Base-by-base conservation (phyloP, 108 stramenopile species). In the Cylindrotheca fusiformis region DNA sequence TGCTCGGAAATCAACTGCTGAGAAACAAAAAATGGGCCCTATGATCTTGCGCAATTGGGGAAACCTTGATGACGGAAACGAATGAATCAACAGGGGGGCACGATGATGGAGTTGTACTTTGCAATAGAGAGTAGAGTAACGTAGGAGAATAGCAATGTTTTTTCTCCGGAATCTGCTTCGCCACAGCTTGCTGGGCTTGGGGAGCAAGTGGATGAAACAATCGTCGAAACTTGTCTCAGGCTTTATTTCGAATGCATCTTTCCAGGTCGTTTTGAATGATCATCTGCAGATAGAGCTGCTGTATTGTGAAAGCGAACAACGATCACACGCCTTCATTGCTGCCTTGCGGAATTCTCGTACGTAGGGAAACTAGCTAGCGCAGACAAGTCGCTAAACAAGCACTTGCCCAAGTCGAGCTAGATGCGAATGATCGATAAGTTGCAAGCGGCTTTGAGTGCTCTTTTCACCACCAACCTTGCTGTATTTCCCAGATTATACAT, bases 141-240 rank as follows among this genome's bases (percentile, higher is more conserved):
- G 57, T 32, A 17, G 57, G 20, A 19, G 57, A 58, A 58, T 32
- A 31, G 22, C 32, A 31, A 8, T 41, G 28, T 21, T 36, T 32
- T 17, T 32, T 58, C 29, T 8, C 18, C 14, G 32, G 22, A 10
- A 33, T 27, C 21, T 31, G 57, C 27, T 61, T 36, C 8, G 41
- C 28, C 17, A 61, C 48, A 14, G 60, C 60, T 5, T 27, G 45
- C n/a, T 25, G 48, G 6, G 49, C 47, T 5, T 61, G 47, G 19
- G 49, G 4, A 10, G 12, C 19, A 18, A 61, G 60, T 23, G 33
- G 24, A 18, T 28, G 27, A 12, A 61, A 49, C 17, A 31, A 3
- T 8, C 14, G 8, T 41, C 60, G 60, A 61, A 61, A 61, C 24
- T 61, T 61, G 8, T 61, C 49, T 48, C 60, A 61, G 10, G 60